Evolutionary conservation across 139 green algal genomes (phyloP).

Genomic region (Eudorina sp.): DNA sequence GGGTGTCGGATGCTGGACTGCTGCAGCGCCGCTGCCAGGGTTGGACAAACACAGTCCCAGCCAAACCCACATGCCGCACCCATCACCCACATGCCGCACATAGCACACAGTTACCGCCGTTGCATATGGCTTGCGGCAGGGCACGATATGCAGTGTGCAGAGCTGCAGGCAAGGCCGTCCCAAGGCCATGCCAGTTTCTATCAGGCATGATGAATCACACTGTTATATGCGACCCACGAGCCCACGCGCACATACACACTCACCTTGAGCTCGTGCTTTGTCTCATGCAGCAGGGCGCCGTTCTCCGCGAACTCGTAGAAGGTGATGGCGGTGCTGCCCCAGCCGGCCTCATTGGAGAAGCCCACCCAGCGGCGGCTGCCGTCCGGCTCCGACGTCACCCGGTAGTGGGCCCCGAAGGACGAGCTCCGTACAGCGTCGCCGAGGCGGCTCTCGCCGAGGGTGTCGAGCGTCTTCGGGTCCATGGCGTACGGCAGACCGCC

Average conservation of each 20-base stretch:
- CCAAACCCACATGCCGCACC: no score
- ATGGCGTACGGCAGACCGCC: constrained; percentile 62
- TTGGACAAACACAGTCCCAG: no score
- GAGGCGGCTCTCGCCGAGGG: constrained; percentile 57
- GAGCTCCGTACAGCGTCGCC: constrained; percentile 51
- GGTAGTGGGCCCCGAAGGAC: constrained; percentile 67
- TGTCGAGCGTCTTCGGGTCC: constrained; percentile 56
- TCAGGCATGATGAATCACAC: no score
- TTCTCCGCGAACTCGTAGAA: constrained; percentile 59
- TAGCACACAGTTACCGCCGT: no score
- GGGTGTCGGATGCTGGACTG: no score
- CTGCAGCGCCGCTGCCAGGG: no score
- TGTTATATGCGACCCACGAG: no score
- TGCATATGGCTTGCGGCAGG: not conserved
- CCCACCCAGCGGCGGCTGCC: constrained; percentile 18
- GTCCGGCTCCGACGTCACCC: constrained; percentile 14
- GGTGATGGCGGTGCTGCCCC: constrained; percentile 8
- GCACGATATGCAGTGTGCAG: not conserved
- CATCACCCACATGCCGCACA: no score
- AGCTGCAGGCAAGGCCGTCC: no score
- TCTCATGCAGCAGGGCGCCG: constrained; percentile 18
- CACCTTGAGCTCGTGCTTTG: constrained; percentile 49
- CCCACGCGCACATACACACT: no score
- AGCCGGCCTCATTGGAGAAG: constrained; percentile 1
- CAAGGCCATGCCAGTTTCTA: no score